Conservation (phyloP, 129 eudicot species). For the Tanacetum coccineum region DNA sequence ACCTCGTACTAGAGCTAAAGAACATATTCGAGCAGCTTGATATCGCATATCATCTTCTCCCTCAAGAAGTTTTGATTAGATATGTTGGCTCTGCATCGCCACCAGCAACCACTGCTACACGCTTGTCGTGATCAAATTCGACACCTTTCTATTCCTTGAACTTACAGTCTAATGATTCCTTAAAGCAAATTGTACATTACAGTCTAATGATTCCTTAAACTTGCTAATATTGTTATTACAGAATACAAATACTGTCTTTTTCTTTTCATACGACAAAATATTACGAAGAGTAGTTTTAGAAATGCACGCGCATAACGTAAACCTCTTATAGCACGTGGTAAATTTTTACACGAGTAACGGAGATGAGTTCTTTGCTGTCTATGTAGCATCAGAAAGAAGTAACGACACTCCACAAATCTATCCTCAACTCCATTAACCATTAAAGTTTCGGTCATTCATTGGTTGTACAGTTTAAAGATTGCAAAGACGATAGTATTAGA, state of each 20-base stretch:
- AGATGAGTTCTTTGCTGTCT: too few species aligned
- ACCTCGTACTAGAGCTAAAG: slow-evolving; percentile 51
- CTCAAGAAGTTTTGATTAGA: slow-evolving; percentile 48
- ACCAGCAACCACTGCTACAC: slow-evolving; percentile 28
- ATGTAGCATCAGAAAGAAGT: too few species aligned
- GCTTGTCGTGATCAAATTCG: slow-evolving; percentile 22
- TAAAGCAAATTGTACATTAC: not conserved
- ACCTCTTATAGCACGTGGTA: too few species aligned
- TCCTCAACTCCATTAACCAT: not conserved
- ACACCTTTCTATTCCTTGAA: too few species aligned
- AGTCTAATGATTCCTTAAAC: not conserved
- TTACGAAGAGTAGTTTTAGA: not conserved
- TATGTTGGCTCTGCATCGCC: slow-evolving; percentile 38
- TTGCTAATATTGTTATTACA: not conserved
- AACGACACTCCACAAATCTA: too few species aligned
- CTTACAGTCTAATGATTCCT: too few species aligned
- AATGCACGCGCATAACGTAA: not conserved
- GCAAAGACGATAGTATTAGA: not conserved
- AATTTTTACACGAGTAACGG: too few species aligned
- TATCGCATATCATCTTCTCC: slow-evolving; percentile 55
- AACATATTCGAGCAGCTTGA: slow-evolving; percentile 53
- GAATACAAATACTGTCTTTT: not conserved
- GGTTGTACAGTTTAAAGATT: not conserved
- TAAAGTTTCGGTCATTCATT: not conserved
- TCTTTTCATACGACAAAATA: too few species aligned